Evolutionary conservation across 495 filamentous ascomycete genomes (phyloP).

Genomic region (Aspergillus carlsbadensis): DNA sequence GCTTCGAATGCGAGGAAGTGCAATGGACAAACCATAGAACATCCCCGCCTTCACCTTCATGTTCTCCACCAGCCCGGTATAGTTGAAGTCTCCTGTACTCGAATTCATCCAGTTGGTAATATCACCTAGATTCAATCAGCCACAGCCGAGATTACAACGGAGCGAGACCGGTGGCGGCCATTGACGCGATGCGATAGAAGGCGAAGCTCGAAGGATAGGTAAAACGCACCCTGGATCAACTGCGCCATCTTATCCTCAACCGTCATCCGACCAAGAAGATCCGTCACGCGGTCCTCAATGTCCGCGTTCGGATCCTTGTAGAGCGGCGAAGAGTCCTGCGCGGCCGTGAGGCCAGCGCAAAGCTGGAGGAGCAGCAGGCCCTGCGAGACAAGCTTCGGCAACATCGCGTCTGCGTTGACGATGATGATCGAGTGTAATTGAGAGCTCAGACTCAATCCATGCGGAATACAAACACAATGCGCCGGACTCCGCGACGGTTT

Average conservation of each 20-base stretch:
- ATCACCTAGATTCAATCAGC: slow-evolving; percentile 43
- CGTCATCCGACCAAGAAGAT: slow-evolving; percentile 67
- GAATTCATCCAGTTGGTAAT: slow-evolving; percentile 69
- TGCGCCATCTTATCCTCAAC: slow-evolving; percentile 68
- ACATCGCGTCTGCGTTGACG: slow-evolving; percentile 18
- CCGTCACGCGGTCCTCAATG: slow-evolving; percentile 60
- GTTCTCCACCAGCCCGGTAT: slow-evolving; percentile 60
- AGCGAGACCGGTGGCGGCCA: background rate
- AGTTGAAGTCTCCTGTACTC: slow-evolving; percentile 58
- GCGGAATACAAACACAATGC: background rate
- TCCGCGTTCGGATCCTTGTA: slow-evolving; percentile 64
- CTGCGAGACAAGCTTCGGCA: slow-evolving; percentile 24
- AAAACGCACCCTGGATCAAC: slow-evolving; percentile 54
- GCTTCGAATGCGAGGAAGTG: no score
- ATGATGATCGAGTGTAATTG: background rate
- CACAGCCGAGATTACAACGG: background rate
- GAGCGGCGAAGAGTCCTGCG: slow-evolving; percentile 24
- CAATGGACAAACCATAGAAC: slow-evolving; percentile 52
- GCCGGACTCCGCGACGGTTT: no score
- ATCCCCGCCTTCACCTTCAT: slow-evolving; percentile 61
- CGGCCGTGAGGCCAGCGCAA: slow-evolving; percentile 21
- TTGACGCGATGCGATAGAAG: background rate
- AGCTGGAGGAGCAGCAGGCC: slow-evolving; percentile 34
- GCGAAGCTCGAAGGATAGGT: no score
- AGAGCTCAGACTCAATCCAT: background rate